These are phyloP conservation scores for Spongospora subterranea DNA, from an alignment of 208 protist genomes.

Conservation along the genomic window DNA sequence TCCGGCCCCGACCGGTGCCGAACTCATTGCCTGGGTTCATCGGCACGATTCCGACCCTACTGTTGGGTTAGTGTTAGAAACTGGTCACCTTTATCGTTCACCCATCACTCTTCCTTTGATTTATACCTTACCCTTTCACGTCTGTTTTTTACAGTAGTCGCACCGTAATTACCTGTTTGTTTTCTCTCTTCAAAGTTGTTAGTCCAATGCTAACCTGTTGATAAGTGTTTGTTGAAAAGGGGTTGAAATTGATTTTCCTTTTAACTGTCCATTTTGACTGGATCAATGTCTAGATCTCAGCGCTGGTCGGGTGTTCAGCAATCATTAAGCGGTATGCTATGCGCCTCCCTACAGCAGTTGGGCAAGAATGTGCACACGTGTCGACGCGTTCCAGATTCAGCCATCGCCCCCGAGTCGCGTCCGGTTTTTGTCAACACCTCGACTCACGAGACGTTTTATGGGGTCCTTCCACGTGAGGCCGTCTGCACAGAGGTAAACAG, in stretches of 20 bases:
- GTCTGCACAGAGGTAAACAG: conserved; percentile 40
- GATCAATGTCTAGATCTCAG: conserved; percentile 49
- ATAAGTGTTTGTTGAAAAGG: too few species aligned
- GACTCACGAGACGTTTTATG: neutral
- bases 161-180: too few species aligned
- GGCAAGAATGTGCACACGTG: neutral
- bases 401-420: neutral
- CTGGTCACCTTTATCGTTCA: too few species aligned
- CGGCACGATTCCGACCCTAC: neutral
- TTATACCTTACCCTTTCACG: too few species aligned
- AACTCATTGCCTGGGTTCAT: neutral
- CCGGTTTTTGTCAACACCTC: neutral
- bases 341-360: conserved; percentile 25
- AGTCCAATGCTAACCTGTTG: too few species aligned
- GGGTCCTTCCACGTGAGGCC: neutral
- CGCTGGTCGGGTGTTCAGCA: neutral
- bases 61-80: neutral
- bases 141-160: too few species aligned
- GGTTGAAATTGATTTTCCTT: too few species aligned
- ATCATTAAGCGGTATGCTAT: conserved; percentile 33
- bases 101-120: too few species aligned
- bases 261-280: neutral
- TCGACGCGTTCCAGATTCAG: neutral
- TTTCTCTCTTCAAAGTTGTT: too few species aligned
- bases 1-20: neutral